These are phyloP conservation scores for Hyphodiscus hymeniophilus DNA, from an alignment of 495 filamentous ascomycete genomes.

Conservation along the genomic window DNA sequence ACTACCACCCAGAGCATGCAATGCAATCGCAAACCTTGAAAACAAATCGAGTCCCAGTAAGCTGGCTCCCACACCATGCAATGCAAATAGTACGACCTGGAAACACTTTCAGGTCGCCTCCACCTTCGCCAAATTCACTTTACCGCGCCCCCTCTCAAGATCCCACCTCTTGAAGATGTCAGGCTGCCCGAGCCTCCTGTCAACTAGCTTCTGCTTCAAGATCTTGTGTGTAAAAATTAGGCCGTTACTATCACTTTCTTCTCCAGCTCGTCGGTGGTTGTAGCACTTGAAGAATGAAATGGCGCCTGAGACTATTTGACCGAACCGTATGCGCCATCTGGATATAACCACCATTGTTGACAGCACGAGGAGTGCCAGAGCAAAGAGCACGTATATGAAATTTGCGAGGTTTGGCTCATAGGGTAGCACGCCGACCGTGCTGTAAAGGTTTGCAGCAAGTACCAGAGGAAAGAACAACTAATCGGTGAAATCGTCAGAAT, in stretches of 20 bases:
- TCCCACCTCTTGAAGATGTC: neutral
- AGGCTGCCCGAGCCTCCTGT: neutral
- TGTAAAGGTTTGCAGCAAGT: neutral
- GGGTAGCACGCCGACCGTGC: neutral
- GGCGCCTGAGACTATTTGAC: neutral
- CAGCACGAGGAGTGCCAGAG: neutral
- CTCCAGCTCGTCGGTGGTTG: neutral
- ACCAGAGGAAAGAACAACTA: conserved; percentile 1
- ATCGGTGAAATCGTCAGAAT: neutral
- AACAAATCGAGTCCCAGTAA: too few species aligned
- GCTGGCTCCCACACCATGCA: neutral
- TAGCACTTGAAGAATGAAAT: neutral
- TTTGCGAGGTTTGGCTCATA: neutral
- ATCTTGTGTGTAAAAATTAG: neutral
- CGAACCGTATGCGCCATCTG: neutral
- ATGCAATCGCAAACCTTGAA: too few species aligned
- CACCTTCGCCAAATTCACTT: neutral
- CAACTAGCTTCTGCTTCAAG: neutral
- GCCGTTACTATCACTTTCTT: neutral
- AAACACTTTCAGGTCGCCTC: too few species aligned
- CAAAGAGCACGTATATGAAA: neutral
- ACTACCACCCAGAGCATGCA: too few species aligned
- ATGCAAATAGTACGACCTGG: neutral
- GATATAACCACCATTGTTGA: neutral
- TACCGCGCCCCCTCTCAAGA: neutral